Conservation (phyloP, 2,329 filamentous ascomycete genomes). For the Trichoderma gracile region DNA sequence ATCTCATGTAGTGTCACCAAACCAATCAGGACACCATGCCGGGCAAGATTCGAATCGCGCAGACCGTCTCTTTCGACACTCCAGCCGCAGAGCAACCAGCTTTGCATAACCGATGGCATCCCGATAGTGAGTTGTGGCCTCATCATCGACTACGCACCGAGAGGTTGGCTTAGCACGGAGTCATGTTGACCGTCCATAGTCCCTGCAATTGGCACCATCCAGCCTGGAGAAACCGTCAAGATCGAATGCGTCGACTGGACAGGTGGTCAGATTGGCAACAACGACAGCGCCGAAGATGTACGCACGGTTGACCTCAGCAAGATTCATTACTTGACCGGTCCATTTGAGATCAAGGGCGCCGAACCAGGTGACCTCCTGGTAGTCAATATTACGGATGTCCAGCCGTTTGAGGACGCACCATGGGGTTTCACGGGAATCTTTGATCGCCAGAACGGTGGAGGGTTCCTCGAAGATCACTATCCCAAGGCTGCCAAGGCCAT, state of each 20-base stretch:
- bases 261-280: conserved; percentile 82
- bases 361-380: conserved; percentile 82
- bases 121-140: conserved; percentile 74
- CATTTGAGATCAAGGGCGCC: conserved; percentile 82
- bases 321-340: conserved; percentile 85
- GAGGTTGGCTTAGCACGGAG: background rate
- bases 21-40: conserved; percentile 34
- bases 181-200: conserved; percentile 50
- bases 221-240: conserved; percentile 84
- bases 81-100: conserved; percentile 68
- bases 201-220: conserved; percentile 70
- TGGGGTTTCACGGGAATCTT: conserved; percentile 93
- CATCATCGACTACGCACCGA: too few relatives aligned
- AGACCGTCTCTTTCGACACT: conserved; percentile 55
- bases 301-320: conserved; percentile 80
- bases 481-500: conserved; percentile 71
- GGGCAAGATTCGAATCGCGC: conserved; percentile 63
- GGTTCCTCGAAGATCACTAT: conserved; percentile 85
- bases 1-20: too few relatives aligned
- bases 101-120: conserved; percentile 89
- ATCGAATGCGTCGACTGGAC: conserved; percentile 91
- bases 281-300: conserved; percentile 87
- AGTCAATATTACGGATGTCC: conserved; percentile 90
- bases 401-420: conserved; percentile 79
- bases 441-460: conserved; percentile 76